A percentile compares a stretch with the other conserved stretches of the same genome.
Evolutionary conservation across 2,329 filamentous ascomycete genomes (phyloP).

Genomic region (Purpureocillium takamizusanense): DNA sequence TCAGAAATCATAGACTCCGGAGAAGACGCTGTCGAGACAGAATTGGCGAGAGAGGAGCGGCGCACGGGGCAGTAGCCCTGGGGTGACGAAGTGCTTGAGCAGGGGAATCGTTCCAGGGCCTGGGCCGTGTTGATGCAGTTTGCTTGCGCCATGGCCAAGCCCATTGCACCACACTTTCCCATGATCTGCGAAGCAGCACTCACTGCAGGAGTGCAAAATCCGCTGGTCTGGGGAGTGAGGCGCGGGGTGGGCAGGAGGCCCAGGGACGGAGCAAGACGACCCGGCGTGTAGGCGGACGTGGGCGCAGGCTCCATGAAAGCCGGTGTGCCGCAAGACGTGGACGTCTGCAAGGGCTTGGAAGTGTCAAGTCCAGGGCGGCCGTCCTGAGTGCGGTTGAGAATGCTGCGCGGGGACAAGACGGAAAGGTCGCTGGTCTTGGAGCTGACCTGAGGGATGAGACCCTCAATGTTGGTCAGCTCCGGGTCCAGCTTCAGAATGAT

Average conservation of each 20-base stretch:
- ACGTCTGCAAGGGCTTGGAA: conserved; percentile 28
- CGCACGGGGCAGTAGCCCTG: conserved; percentile 39
- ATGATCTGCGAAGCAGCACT: conserved; percentile 42
- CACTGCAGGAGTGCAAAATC: conserved; percentile 52
- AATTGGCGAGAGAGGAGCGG: conserved; percentile 55
- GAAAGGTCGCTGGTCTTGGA: conserved; percentile 24
- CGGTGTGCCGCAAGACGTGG: conserved; percentile 31
- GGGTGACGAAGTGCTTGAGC: conserved; percentile 40
- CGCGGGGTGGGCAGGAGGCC: conserved; percentile 50
- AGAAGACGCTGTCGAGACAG: conserved; percentile 53
- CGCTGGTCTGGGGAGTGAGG: conserved; percentile 45
- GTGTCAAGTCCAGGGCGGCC: conserved; percentile 26
- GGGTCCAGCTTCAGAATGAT: conserved; percentile 49
- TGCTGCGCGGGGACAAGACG: conserved; percentile 31
- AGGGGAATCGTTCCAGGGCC: conserved; percentile 43
- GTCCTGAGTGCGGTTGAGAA: conserved; percentile 34
- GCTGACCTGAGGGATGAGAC: conserved; percentile 28
- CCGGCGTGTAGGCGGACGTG: conserved; percentile 31
- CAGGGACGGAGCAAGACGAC: conserved; percentile 41
- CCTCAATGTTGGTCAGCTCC: conserved; percentile 49
- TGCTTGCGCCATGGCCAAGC: conserved; percentile 49
- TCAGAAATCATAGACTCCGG: conserved; percentile 62
- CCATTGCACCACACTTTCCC: conserved; percentile 46
- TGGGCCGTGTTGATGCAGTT: conserved; percentile 36
- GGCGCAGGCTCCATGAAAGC: conserved; percentile 39